phyloP scores from a whole-genome alignment of 164 flowering plant genomes.

The Vitis cinerea region DNA sequence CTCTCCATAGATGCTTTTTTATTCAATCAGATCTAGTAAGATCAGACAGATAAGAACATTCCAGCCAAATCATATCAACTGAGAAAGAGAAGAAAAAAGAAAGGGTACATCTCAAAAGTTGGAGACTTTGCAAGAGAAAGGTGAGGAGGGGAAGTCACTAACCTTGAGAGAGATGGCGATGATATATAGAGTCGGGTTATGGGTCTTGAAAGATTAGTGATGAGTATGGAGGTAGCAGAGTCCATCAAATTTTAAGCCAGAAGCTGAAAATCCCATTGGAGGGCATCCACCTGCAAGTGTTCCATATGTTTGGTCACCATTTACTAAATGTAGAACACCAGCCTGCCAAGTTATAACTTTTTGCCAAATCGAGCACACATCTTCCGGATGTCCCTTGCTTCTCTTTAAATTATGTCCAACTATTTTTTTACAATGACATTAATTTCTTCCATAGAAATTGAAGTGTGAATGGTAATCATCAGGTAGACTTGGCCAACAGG shows the following conservation, averaged over 20 bases:
- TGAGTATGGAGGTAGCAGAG: slow-evolving; percentile 3
- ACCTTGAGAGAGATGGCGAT: slow-evolving; percentile 14
- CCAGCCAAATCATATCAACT: slow-evolving; percentile 7
- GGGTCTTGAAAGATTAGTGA: not conserved
- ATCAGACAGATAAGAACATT: slow-evolving; percentile 10
- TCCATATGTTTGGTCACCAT: slow-evolving; percentile 19
- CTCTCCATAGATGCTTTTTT: slow-evolving; percentile 24
- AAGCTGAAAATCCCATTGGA: slow-evolving; percentile 24
- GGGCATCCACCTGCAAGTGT: slow-evolving; percentile 9
- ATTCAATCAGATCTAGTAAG: not conserved
- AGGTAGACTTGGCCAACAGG: not conserved
- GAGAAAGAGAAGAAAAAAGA: not conserved
- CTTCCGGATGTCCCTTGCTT: slow-evolving; percentile 6
- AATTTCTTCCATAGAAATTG: not conserved
- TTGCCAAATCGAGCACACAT: slow-evolving; percentile 18
- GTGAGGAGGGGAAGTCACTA: not conserved
- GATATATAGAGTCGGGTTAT: slow-evolving; percentile 9
- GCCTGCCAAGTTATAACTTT: slow-evolving; percentile 16
- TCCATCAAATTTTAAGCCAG: slow-evolving; percentile 19
- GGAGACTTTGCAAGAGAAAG: not conserved
- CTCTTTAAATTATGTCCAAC: slow-evolving; percentile 7
- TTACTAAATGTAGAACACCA: slow-evolving; percentile 22
- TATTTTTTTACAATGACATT: not conserved
- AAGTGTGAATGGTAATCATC: not conserved
- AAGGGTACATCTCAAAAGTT: not conserved